Percentiles rank a stretch among this genome's conserved stretches.
phyloP scores from a whole-genome alignment of 768 basidiomycete genomes.

The Trametes cubensis region DNA sequence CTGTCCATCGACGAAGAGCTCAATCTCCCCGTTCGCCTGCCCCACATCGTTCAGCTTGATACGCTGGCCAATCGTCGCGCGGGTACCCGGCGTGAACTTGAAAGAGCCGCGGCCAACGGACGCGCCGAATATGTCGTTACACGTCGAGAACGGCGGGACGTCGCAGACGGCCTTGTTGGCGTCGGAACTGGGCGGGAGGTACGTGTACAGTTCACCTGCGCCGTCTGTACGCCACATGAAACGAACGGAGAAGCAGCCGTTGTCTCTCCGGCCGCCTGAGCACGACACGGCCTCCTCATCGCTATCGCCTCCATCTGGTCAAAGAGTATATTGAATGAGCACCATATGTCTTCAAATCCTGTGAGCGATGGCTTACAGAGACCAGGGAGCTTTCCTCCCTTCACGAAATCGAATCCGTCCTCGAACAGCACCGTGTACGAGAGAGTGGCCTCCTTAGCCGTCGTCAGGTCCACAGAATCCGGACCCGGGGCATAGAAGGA shows the following conservation, averaged over 20 bases:
- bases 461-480: constrained; percentile 50
- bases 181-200: constrained; percentile 45
- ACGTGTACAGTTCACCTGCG: constrained; percentile 47
- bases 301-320: constrained; percentile 58
- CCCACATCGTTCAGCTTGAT: constrained; percentile 74
- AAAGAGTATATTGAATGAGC: not conserved
- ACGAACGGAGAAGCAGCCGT: constrained; percentile 67
- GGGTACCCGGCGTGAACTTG: constrained; percentile 60
- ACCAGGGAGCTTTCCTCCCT: constrained; percentile 75
- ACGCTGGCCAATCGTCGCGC: constrained; percentile 71
- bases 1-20: constrained; percentile 66
- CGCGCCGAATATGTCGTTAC: constrained; percentile 65
- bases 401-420: constrained; percentile 61
- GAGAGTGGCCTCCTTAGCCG: constrained; percentile 69
- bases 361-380: constrained; percentile 49
- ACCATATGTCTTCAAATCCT: not conserved
- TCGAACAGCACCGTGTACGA: constrained; percentile 63
- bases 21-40: constrained; percentile 67
- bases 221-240: constrained; percentile 67
- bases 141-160: constrained; percentile 51
- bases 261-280: constrained; percentile 64
- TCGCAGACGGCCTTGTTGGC: constrained; percentile 54
- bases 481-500: constrained; percentile 74
- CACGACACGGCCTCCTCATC: constrained; percentile 53
- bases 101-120: constrained; percentile 72